Evolutionary conservation across 2,329 filamentous ascomycete genomes (phyloP).

Genomic region (Aspergillus udagawae): DNA sequence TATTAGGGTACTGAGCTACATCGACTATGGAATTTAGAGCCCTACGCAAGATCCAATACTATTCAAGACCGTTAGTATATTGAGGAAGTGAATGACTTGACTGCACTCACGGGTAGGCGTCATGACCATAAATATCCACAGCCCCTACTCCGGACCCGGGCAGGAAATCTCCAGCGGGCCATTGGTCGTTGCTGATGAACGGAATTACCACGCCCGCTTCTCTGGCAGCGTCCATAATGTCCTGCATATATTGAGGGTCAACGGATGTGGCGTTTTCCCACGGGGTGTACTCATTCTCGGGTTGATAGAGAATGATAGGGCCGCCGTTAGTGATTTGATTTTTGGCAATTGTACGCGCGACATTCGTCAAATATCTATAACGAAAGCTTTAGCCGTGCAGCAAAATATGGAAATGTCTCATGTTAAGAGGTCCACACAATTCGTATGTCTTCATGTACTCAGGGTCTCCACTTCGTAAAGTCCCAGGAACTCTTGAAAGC

Average conservation of each 20-base stretch:
- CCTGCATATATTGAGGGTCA: constrained; percentile 64
- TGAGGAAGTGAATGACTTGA: neutral
- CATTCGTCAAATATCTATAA: constrained; percentile 55
- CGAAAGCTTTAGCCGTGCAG: constrained; percentile 4
- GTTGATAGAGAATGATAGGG: constrained; percentile 72
- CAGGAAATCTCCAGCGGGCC: constrained; percentile 55
- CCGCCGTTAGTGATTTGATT: constrained; percentile 80
- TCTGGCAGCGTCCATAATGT: constrained; percentile 64
- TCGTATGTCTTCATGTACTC: constrained; percentile 65
- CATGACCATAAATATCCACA: constrained; percentile 64
- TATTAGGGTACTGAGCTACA: constrained; percentile 1
- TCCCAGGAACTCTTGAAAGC: constrained; percentile 65
- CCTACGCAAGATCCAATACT: constrained; percentile 39
- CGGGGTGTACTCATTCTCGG: constrained; percentile 74
- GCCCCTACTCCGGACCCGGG: constrained; percentile 56
- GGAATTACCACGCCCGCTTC: constrained; percentile 69
- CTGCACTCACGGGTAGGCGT: constrained; percentile 52
- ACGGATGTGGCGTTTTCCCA: constrained; percentile 53
- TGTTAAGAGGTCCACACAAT: constrained; percentile 42
- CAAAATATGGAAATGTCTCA: neutral
- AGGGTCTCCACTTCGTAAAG: constrained; percentile 58
- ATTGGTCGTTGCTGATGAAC: constrained; percentile 70
- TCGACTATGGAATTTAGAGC: neutral
- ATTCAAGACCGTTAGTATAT: constrained; percentile 1
- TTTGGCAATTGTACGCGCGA: constrained; percentile 65